These are phyloP conservation scores for Stagonosporopsis chrysanthemi DNA, from an alignment of 2,329 filamentous ascomycete genomes.

Conservation along the genomic window DNA sequence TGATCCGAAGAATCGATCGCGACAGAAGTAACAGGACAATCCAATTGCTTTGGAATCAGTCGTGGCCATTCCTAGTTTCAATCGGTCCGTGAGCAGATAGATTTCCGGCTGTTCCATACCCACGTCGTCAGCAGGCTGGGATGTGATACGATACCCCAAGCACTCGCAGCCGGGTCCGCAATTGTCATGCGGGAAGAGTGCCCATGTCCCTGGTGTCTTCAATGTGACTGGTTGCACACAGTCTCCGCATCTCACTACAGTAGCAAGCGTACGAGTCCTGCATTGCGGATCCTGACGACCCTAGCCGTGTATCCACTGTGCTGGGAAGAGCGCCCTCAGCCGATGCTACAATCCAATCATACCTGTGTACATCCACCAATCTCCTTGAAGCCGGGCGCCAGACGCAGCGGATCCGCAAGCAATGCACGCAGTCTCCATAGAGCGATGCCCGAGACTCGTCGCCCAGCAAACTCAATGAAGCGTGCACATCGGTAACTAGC, in stretches of 20 bases:
- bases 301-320: slow-evolving; percentile 29
- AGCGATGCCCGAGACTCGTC: slow-evolving; percentile 16
- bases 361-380: slow-evolving; percentile 16
- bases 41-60: background rate
- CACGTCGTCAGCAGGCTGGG: slow-evolving; percentile 11
- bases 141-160: slow-evolving; percentile 4
- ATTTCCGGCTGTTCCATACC: background rate
- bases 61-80: background rate
- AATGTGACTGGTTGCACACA: slow-evolving; percentile 20
- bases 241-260: slow-evolving; percentile 37
- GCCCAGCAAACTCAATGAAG: slow-evolving; percentile 20
- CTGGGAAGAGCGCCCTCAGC: slow-evolving; percentile 27
- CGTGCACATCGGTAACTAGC: slow-evolving; percentile 19
- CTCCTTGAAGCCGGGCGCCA: slow-evolving; percentile 12
- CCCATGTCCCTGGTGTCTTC: slow-evolving; percentile 21
- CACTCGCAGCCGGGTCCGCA: slow-evolving; percentile 37
- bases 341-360: slow-evolving; percentile 34
- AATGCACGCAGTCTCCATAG: slow-evolving; percentile 19
- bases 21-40: too few species aligned
- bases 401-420: slow-evolving; percentile 43
- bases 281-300: slow-evolving; percentile 30
- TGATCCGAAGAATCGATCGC: background rate
- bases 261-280: slow-evolving; percentile 25
- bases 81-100: background rate
- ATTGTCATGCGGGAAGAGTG: slow-evolving; percentile 24